Evolutionary conservation across 2,329 filamentous ascomycete species (phyloP).

Genomic region (Capronia coronata): DNA sequence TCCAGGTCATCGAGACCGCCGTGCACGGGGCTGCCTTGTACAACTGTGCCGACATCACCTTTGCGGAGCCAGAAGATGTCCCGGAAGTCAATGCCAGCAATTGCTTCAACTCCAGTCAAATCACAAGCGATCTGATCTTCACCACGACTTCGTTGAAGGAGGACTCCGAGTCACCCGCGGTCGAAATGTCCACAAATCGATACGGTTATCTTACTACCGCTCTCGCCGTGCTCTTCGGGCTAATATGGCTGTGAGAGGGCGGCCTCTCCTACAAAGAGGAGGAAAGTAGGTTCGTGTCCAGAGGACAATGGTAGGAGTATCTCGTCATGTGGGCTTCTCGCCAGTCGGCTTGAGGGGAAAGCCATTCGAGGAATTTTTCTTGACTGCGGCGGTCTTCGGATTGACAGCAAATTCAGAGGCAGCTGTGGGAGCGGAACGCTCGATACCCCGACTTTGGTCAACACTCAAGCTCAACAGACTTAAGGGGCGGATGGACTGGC

Average conservation of each 20-base stretch:
- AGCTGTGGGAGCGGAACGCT: too few species aligned
- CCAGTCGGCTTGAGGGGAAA: neutral
- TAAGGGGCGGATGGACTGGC: too few species aligned
- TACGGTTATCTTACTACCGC: slow-evolving; percentile 15
- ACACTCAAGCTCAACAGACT: too few species aligned
- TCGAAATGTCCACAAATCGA: slow-evolving; percentile 9
- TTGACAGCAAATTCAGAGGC: too few species aligned
- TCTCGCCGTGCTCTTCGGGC: slow-evolving; percentile 8
- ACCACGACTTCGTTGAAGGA: slow-evolving; percentile 19
- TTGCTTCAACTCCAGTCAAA: slow-evolving; percentile 78
- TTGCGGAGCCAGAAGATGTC: slow-evolving; percentile 73
- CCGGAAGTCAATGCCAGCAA: slow-evolving; percentile 69
- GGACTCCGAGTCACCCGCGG: neutral
- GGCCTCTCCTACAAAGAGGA: neutral
- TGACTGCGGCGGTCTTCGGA: too few species aligned
- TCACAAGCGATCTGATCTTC: slow-evolving; percentile 73
- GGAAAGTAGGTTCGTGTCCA: neutral
- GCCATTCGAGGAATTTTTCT: too few species aligned
- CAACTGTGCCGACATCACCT: slow-evolving; percentile 89
- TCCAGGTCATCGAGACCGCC: slow-evolving; percentile 78
- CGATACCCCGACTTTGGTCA: too few species aligned
- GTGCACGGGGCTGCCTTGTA: slow-evolving; percentile 77
- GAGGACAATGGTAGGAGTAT: neutral
- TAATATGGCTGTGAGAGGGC: slow-evolving; percentile 10
- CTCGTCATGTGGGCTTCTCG: neutral